These are phyloP conservation scores for Aspergillus puulaauensis DNA, from an alignment of 2,329 filamentous ascomycete species.

Conservation along the genomic window DNA sequence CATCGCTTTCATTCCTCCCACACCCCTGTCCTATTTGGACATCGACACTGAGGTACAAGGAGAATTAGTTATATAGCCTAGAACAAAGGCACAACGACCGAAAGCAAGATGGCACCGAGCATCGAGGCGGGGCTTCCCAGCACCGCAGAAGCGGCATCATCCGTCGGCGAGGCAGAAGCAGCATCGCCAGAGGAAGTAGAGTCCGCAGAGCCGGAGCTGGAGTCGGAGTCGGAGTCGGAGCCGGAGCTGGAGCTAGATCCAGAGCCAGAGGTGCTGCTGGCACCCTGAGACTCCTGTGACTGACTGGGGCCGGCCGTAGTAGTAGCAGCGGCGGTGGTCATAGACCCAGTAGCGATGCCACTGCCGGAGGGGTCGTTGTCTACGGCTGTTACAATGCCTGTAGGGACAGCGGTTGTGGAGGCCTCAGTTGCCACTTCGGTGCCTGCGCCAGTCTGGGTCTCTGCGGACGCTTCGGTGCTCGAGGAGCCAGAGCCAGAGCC, in stretches of 20 bases:
- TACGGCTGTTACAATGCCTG: conserved; percentile 17
- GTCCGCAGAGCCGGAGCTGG: neutral
- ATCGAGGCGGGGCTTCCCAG: conserved; percentile 10
- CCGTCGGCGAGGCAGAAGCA: conserved; percentile 9
- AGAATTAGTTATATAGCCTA: neutral
- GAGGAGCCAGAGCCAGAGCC: neutral
- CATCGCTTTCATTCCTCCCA: neutral
- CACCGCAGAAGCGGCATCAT: conserved; percentile 12
- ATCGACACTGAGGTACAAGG: too few species aligned
- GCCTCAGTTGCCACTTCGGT: neutral
- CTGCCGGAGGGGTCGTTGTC: conserved; percentile 18
- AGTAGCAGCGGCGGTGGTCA: neutral
- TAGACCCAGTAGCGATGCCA: neutral
- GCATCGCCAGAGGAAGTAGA: neutral
- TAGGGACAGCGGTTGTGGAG: conserved; percentile 1
- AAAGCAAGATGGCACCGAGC: conserved; percentile 17
- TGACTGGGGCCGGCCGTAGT: neutral
- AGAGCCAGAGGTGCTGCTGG: neutral
- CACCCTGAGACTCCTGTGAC: neutral
- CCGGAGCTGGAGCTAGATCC: neutral
- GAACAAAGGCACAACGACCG: neutral
- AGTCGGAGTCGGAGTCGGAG: neutral
- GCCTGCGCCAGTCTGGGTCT: neutral
- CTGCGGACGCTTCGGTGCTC: neutral
- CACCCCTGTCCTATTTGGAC: neutral